phyloP scores from a whole-genome alignment of 352 stramenopile genomes.

The Phytophthora pluvialis region DNA sequence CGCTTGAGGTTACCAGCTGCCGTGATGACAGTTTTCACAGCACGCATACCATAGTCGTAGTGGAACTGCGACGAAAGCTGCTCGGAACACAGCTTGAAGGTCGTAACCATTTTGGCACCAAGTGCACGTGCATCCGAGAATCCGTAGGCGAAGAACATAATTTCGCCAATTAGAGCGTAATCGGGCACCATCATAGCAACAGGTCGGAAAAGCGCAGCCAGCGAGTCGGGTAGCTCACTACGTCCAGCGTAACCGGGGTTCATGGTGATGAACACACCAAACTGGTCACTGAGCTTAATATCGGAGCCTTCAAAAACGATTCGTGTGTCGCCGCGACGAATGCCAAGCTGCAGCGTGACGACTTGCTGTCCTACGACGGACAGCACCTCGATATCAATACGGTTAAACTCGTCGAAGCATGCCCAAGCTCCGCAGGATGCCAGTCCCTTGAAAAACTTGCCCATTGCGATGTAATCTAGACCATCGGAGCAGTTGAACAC shows the following conservation, averaged over 20 bases:
- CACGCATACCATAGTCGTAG: constrained; percentile 93
- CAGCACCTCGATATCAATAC: constrained; percentile 90
- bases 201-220: constrained; percentile 85
- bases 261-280: constrained; percentile 93
- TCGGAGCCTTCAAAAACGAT: constrained; percentile 96
- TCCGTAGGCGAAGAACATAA: constrained; percentile 93
- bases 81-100: constrained; percentile 91
- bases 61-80: constrained; percentile 91
- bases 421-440: constrained; percentile 94
- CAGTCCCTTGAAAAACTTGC: constrained; percentile 95
- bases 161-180: constrained; percentile 90
- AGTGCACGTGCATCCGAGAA: constrained; percentile 53
- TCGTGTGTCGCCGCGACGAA: constrained; percentile 78
- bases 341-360: constrained; percentile 91
- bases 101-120: constrained; percentile 88
- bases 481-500: constrained; percentile 95
- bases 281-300: constrained; percentile 94
- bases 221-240: constrained; percentile 87
- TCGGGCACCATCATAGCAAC: constrained; percentile 94
- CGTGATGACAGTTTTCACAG: constrained; percentile 91
- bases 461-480: constrained; percentile 95
- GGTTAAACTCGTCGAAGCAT: constrained; percentile 93
- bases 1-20: constrained; percentile 92
- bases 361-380: constrained; percentile 92
- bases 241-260: constrained; percentile 90